Base-by-base conservation (phyloP, 169 alveolate species). In the Besnoitia besnoiti region DNA sequence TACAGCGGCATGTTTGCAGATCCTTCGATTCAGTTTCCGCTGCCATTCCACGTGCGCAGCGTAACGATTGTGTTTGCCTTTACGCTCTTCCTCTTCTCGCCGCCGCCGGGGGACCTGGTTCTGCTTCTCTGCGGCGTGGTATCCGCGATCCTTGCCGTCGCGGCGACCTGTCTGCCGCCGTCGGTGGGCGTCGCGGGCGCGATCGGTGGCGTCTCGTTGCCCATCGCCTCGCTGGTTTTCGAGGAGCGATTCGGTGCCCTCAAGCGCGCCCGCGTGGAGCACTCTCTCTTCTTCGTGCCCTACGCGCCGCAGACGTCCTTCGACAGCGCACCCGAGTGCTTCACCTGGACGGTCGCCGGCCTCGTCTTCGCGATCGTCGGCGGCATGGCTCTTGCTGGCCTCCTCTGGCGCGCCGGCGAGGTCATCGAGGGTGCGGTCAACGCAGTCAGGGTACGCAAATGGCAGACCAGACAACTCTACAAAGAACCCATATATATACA, bases 1-100 rank as follows among this genome's bases (percentile, higher is more conserved):
- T 55, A 77, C 87, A 77, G 87, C 87, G 59, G 87, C 40, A 77
- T 77, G 87, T 77, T 77, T 77, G 55, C 44, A 21, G 55, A 77
- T 35, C 61, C 87, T 2, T 42, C 61, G 49, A 40, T 77, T 8
- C 87, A 77, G 87, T 77, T 40, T 40, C 61, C 59, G n/a, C 35
- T 24, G 30, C 87, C 87, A 4, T 24, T 77, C 5, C 87, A 77
- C 55, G 59, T 77, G 59, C 50, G 87, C 39, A 42, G 33, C 55
- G 87, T 77, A 55, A 77, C 87, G 55, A 39, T 55, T 16, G 59
- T 77, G 10, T 37, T 77, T 24, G 55, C 47, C 40, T 77, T 77
- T 27, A 8, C 40, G 3, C 61, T 77, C 61, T 77, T 77, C 35
- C 55, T 77, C 12, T 77, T 77, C 33, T 40, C 87, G 40, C 87